phyloP scores from a whole-genome alignment of 2,329 filamentous ascomycete species.

The Aspergillus latus region DNA sequence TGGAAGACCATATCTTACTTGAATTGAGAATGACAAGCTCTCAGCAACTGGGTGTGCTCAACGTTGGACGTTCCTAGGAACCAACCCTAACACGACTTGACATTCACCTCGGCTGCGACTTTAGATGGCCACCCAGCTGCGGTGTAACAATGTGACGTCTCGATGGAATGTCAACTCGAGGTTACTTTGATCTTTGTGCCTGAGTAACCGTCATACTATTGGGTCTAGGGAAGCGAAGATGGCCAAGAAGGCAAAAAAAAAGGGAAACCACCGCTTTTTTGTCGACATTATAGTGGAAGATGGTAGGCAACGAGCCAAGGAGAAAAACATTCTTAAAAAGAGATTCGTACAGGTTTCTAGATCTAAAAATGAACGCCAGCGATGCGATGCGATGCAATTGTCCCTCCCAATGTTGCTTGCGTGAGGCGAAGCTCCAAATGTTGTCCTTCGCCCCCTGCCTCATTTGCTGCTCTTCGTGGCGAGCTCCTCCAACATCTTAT shows the following conservation, averaged over 20 bases:
- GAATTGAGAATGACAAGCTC: background rate
- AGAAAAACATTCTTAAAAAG: background rate
- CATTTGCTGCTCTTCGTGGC: conserved; percentile 27
- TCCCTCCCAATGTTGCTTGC: background rate
- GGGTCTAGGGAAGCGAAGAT: background rate
- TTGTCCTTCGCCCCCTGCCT: background rate
- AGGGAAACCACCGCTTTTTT: background rate
- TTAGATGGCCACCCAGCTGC: conserved; percentile 1
- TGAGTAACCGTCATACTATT: conserved; percentile 5
- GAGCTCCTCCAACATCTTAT: conserved; percentile 33
- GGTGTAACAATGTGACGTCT: conserved; percentile 12
- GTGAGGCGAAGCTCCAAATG: background rate
- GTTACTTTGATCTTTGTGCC: conserved; percentile 7
- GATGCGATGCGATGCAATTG: conserved; percentile 21
- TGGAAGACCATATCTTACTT: background rate
- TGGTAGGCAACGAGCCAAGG: background rate
- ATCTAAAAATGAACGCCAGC: conserved; percentile 30
- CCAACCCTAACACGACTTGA: background rate
- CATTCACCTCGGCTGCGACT: conserved; percentile 5
- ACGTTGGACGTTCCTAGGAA: background rate
- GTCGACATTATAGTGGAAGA: background rate
- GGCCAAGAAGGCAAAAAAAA: background rate
- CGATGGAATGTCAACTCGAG: background rate
- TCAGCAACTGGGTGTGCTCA: background rate
- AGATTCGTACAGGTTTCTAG: conserved; percentile 16